Percentiles rank a stretch among this genome's conserved stretches.
Evolutionary conservation across 192 early-diverging fungal genomes (phyloP).

Genomic region (Backusella sp.): DNA sequence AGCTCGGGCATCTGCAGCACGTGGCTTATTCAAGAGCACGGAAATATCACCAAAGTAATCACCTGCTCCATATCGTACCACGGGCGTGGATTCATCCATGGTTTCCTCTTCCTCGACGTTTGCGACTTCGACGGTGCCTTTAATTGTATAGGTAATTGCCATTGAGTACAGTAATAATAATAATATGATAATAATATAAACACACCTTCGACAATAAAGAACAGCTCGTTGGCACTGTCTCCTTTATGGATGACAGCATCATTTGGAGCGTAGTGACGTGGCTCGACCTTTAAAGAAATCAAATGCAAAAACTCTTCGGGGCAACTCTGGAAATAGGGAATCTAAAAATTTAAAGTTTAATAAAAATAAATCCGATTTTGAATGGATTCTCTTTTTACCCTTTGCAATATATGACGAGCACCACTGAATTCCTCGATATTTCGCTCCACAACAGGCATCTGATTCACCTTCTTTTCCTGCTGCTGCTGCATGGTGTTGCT

Average conservation of each 20-base stretch:
- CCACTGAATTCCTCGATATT: conserved; percentile 24
- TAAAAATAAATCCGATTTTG: background rate
- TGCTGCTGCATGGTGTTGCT: background rate
- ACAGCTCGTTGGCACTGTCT: conserved; percentile 66
- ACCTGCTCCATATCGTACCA: conserved; percentile 39
- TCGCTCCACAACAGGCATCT: background rate
- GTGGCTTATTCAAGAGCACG: conserved; percentile 44
- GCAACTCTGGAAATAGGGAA: conserved; percentile 43
- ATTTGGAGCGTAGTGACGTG: conserved; percentile 53
- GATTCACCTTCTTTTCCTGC: background rate
- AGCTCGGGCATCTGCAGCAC: conserved; percentile 44
- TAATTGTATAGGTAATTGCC: too few species aligned
- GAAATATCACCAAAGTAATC: conserved; percentile 55
- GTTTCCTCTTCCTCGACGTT: conserved; percentile 5
- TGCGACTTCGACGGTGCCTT: conserved; percentile 19
- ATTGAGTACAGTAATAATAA: background rate
- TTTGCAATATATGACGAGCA: conserved; percentile 12
- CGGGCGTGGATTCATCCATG: conserved; percentile 8
- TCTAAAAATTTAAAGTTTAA: conserved; percentile 26
- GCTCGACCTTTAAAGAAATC: conserved; percentile 42
- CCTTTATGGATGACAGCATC: conserved; percentile 60
- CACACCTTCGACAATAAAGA: conserved; percentile 67
- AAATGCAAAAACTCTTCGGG: conserved; percentile 43
- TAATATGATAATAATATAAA: background rate
- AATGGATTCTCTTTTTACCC: conserved; percentile 8